These are phyloP conservation scores for Amylostereum areolatum DNA, from an alignment of 1,284 basidiomycete species.

Conservation along the genomic window DNA sequence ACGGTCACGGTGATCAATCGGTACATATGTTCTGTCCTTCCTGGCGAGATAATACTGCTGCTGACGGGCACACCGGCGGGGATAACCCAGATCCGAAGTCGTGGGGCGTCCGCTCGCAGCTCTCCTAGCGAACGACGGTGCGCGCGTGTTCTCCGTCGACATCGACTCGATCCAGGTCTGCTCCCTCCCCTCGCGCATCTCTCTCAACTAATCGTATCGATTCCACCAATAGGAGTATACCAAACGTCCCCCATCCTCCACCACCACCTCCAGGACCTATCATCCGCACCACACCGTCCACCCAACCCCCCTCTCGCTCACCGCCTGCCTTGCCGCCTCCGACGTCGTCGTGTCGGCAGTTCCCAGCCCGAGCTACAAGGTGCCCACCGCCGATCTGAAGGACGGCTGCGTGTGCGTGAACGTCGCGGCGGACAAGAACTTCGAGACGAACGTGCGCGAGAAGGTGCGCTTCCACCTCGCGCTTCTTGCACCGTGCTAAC, in stretches of 20 bases:
- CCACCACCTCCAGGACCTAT: slow-evolving; percentile 44
- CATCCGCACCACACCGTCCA: slow-evolving; percentile 84
- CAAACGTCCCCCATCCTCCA: slow-evolving; percentile 63
- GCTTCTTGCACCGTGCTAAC: not conserved
- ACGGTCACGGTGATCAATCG: slow-evolving; percentile 94
- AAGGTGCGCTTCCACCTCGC: slow-evolving; percentile 73
- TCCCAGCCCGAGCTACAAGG: slow-evolving; percentile 82
- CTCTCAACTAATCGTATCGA: too few relatives aligned
- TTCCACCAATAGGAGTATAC: too few relatives aligned
- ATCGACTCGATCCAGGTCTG: slow-evolving; percentile 93
- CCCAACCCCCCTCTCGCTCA: slow-evolving; percentile 58
- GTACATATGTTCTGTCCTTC: slow-evolving; percentile 31
- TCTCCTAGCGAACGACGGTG: slow-evolving; percentile 91
- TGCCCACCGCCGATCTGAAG: slow-evolving; percentile 86
- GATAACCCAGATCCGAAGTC: slow-evolving; percentile 85
- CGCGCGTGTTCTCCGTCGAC: slow-evolving; percentile 91
- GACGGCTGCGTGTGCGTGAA: slow-evolving; percentile 93
- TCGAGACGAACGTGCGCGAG: slow-evolving; percentile 88
- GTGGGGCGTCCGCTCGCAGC: slow-evolving; percentile 94
- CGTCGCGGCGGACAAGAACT: slow-evolving; percentile 95
- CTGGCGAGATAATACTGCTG: too few relatives aligned
- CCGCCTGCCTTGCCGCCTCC: slow-evolving; percentile 73
- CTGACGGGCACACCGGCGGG: too few relatives aligned
- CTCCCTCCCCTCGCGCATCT: too few relatives aligned
- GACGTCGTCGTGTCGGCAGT: slow-evolving; percentile 93